Base-by-base conservation (phyloP, 1,139 yeast species). In the Oligophagozyma castellii region DNA sequence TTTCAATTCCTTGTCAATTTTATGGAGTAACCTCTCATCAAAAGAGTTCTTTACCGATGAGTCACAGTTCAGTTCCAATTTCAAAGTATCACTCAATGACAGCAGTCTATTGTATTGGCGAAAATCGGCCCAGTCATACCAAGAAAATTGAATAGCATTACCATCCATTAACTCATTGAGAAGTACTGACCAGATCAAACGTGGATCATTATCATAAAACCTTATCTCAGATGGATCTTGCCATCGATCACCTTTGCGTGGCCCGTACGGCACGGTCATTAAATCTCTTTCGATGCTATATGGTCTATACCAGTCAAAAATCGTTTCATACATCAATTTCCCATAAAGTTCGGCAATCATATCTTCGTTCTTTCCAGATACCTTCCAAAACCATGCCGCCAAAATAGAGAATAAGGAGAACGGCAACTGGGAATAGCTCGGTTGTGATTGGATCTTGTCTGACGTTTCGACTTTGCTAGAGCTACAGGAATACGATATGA, bases 41-140 rank as follows among this genome's bases (percentile, higher is more conserved):
- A 42, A 38, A 3, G 35, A 34, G 10, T 44, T 35, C 5, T 33
- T 37, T 15, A 27, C 35, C 3, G 35, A 24, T 8, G 40, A 34
- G 4, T 30, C 24, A 28, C 45, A 46, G 19, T 24, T 31, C 2
- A 41, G n/a, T 11, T 31, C 21, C 13, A 32, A 22, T n/a, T 30
- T 20, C 20, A 26, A 15, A 6, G 26, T 28, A 14, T 35, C 27
- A 22, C 27, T 25, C 10, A 29, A 27, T 5, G 34, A 26, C 14
- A 35, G 24, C 24, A 33, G 30, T 31, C 40, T 43, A 30, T 46
- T 46, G 23, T 35, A 40, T 18, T 33, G 35, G 12, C 38, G 37
- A 29, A 38, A 43, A 28, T 43, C 47, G 2, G 42, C 35, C 40
- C 46, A 45, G 27, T 46, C 52, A 24, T 46, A 46, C 52, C 52